Percentiles rank a stretch among this genome's conserved stretches.
phyloP scores from a whole-genome alignment of 306 rosid genomes.

The Adenanthera pavonina region DNA sequence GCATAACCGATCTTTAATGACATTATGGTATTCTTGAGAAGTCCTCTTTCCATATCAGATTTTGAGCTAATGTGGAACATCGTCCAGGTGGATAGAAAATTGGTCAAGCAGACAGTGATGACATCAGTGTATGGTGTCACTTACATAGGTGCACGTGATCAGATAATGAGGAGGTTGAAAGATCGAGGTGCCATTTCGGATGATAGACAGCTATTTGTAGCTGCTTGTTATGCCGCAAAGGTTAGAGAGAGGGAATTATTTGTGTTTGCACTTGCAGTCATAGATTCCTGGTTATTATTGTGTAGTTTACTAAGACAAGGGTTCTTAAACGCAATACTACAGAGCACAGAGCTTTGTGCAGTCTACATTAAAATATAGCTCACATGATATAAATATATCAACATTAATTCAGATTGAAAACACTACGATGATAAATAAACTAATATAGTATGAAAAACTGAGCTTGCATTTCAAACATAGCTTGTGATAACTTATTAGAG shows the following conservation, averaged over 20 bases:
- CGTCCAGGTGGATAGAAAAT: slow-evolving; percentile 85
- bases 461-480: neutral
- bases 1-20: slow-evolving; percentile 1
- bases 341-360: neutral
- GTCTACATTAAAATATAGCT: neutral
- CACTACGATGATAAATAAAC: neutral
- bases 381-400: neutral
- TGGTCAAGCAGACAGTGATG: slow-evolving; percentile 99
- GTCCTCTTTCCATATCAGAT: slow-evolving; percentile 38
- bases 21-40: slow-evolving; percentile 4
- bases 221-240: slow-evolving; percentile 95
- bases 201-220: slow-evolving; percentile 64
- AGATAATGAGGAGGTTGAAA: slow-evolving; percentile 89
- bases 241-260: slow-evolving; percentile 47
- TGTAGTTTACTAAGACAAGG: neutral
- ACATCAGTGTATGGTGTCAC: slow-evolving; percentile 99
- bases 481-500: neutral
- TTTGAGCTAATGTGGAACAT: slow-evolving; percentile 44
- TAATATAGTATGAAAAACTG: neutral
- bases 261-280: neutral
- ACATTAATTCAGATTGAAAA: neutral
- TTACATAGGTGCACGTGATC: slow-evolving; percentile 91
- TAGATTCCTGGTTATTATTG: neutral
- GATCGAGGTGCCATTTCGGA: slow-evolving; percentile 70
- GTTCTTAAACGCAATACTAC: neutral